phyloP scores from a whole-genome alignment of 2,329 filamentous ascomycete genomes.

The Akanthomyces uredinophilus region DNA sequence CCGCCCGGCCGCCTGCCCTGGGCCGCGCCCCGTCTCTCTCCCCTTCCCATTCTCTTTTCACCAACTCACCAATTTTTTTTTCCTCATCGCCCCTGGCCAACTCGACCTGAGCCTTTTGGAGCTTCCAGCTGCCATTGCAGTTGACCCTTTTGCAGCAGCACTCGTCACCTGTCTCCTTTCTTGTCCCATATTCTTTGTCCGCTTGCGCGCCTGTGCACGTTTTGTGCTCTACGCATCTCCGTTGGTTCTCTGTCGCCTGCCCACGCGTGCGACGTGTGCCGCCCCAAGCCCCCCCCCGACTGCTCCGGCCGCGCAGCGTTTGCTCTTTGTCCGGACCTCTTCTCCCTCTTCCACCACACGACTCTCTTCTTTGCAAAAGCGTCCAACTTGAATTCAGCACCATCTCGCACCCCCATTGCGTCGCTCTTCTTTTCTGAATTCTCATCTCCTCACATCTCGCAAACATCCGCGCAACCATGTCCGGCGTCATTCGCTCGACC shows the following conservation, averaged over 20 bases:
- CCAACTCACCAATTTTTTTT: slow-evolving; percentile 6
- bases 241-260: slow-evolving; percentile 1
- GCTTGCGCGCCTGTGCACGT: background rate
- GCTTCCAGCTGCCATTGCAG: background rate
- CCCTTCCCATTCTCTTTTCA: background rate
- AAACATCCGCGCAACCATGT: slow-evolving; percentile 30
- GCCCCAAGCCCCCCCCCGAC: background rate
- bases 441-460: background rate
- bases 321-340: slow-evolving; percentile 3
- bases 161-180: background rate
- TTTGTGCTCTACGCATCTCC: background rate
- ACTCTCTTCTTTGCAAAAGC: background rate
- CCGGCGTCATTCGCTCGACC: slow-evolving; percentile 49
- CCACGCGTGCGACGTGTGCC: background rate
- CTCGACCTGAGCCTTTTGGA: background rate
- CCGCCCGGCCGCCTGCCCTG: background rate
- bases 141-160: background rate
- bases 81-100: background rate
- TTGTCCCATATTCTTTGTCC: background rate
- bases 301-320: slow-evolving; percentile 9
- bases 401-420: background rate
- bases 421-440: background rate
- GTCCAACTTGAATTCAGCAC: background rate
- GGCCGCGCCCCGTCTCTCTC: background rate
- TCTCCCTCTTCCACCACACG: background rate